Evolutionary conservation across 768 basidiomycete species (phyloP), one percentile per base, ranked within the genome.

Genomic region (Mycena sanguinolenta): DNA sequence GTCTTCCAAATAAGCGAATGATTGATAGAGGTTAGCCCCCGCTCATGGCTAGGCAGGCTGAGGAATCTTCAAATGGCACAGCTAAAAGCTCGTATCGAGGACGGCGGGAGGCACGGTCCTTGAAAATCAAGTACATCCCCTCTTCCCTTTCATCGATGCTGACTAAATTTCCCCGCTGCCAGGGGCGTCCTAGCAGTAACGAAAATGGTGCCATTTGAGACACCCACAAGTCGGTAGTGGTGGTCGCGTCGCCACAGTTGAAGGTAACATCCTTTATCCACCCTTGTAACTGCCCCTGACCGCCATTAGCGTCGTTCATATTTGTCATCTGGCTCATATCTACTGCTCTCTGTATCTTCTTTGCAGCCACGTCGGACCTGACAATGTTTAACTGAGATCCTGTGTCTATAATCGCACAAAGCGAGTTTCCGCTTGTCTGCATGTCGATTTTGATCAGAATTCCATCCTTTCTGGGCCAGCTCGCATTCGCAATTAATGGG

Each of bases 251-350:
- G 63, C 80, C 78, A 44, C 75, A 75, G 8, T n/a, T 34, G 1
- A 82, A 34, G 4, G 65, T 65, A 1, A 77, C 76, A n/a, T 71
- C 66, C 2, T 62, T n/a, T 4, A 77, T 71, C 25, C 74, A 61
- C 17, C 79, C 79, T 53, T 53, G 58, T 6, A 77, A 63, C 6
- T 64, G 30, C 0, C 74, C 53, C 73, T 63, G 3, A n/a, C 75
- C 76, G 3, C 79, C 78, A 68, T 79, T 82, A 1, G 77, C 79
- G 57, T 82, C 80, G 46, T 54, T 65, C 72, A 80, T 75, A 3
- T 17, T 55, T 1, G 67, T 74, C 0, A 19, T 16, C 9, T 60
- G 16, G 1, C n/a, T 49, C 10, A 72, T 60, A 13, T 78, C 75
- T 16, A 79, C 66, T 0, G 74, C 67, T 19, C 70, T 42, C 0